Evolutionary conservation across 371 early-diverging fungal genomes (phyloP), one percentile per base, ranked within the genome.

Genomic region (Lichtheimia ramosa): DNA sequence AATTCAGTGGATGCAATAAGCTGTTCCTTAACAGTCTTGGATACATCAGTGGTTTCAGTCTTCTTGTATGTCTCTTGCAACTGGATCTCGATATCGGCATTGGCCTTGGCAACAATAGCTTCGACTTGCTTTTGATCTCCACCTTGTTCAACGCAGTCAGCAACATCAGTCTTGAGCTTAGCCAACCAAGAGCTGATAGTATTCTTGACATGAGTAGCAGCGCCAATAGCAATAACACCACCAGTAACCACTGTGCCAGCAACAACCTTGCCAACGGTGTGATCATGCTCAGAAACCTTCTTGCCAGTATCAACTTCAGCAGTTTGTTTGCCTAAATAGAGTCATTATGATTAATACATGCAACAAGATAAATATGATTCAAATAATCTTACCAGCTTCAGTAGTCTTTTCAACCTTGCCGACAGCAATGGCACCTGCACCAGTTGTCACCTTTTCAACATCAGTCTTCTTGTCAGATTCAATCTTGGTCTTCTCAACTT

Each of bases 191-290:
- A 59, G 24, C 56, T 50, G 42, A 75, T 56, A 46, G 73, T 70
- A 0, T 62, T 16, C 23, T 68, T 70, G 42, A 72, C 64, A 55
- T 70, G 42, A 2, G 48, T 57, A 18, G 56, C 61, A 28, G 48
- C 61, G 7, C 53, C 54, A 34, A 60, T 5, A 3, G 28, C 10
- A 4, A 48, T 56, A 13, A 59, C 61, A 28, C 28, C 60, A 14
- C 52, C 54, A 21, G 28, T n/a, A 14, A 60, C 54, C 10, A 53
- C 28, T 3, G 34, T 48, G n/a, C 60, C 58, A 40, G 39, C 50
- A 46, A 27, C 56, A 6, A 48, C 20, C 56, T 56, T 56, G 27
- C 15, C 41, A 13, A 20, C 56, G 25, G 25, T 25, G 5, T 54
- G 54, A 18, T 56, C 20, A 8, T 49, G 12, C 7, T 51, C 68